Evolutionary conservation across 2,329 filamentous ascomycete genomes (phyloP).

Genomic region (Niveomyces coronatus): DNA sequence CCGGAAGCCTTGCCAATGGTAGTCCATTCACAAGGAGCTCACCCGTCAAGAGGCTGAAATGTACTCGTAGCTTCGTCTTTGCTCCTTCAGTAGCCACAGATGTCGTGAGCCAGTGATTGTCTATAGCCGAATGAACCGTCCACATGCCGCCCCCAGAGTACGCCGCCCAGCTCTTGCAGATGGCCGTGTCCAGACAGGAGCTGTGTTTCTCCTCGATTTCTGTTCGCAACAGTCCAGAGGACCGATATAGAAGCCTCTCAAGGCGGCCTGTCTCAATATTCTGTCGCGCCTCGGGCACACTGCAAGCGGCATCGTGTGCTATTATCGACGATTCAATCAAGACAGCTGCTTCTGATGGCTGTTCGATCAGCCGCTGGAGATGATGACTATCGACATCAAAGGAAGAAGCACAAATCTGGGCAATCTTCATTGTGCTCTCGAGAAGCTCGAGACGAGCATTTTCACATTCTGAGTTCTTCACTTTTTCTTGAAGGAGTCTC

Average conservation of each 20-base stretch:
- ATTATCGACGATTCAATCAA: constrained; percentile 1
- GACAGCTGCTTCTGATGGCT: background rate
- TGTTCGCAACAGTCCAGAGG: background rate
- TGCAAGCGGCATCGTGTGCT: background rate
- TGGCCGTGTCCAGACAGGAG: background rate
- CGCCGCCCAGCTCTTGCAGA: background rate
- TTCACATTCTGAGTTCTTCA: background rate
- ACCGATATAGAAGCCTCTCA: background rate
- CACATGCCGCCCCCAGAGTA: background rate
- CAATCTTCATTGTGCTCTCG: background rate
- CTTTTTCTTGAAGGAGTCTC: constrained; percentile 2
- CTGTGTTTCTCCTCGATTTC: background rate
- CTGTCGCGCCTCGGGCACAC: background rate
- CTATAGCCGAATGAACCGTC: background rate
- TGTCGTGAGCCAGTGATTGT: constrained; percentile 1
- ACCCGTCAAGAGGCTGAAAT: constrained; percentile 1
- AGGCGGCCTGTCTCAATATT: background rate
- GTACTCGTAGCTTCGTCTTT: constrained; percentile 8
- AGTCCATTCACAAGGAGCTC: constrained; percentile 4
- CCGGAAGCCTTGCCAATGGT: background rate
- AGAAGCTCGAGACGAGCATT: background rate
- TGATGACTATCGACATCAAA: background rate
- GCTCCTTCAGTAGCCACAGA: background rate
- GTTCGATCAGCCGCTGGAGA: background rate
- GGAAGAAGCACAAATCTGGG: background rate